Evolutionary conservation across 2,329 filamentous ascomycete species (phyloP).

Genomic region (Hymenoscyphus salicellus): DNA sequence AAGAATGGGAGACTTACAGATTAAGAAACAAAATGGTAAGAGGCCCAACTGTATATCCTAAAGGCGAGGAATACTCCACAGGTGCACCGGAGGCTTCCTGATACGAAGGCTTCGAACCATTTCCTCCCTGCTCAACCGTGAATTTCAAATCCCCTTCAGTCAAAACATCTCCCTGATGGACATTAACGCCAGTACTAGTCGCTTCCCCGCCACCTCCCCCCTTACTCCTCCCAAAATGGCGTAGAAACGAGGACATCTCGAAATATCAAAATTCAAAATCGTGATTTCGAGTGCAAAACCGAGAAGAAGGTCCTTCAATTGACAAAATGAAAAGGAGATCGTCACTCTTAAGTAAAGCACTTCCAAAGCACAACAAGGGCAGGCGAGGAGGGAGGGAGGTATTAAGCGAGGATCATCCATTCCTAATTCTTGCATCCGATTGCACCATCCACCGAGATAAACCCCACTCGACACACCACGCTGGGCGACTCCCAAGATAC

Average conservation of each 20-base stretch:
- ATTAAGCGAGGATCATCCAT: not conserved
- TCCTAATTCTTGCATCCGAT: not conserved
- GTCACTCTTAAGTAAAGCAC: too few species aligned
- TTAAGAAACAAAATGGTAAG: constrained; percentile 59
- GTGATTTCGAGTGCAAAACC: too few species aligned
- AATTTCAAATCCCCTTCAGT: constrained; percentile 14
- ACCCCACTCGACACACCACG: not conserved
- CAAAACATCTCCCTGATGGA: constrained; percentile 5
- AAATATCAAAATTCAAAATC: not conserved
- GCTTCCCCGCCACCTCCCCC: not conserved
- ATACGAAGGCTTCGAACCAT: constrained; percentile 46
- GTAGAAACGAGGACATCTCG: constrained; percentile 1
- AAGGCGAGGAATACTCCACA: constrained; percentile 55
- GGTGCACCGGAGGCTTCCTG: constrained; percentile 62
- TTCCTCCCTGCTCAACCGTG: constrained; percentile 40
- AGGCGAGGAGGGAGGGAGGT: too few species aligned
- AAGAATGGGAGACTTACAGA: not conserved
- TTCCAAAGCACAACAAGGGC: too few species aligned
- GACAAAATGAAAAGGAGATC: too few species aligned
- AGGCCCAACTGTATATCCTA: constrained; percentile 55
- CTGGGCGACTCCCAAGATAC: not conserved
- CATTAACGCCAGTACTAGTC: not conserved
- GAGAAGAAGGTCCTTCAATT: too few species aligned
- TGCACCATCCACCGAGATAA: not conserved
- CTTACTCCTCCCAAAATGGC: not conserved